phyloP scores from a whole-genome alignment of 129 eudicot genomes.

The sunflower (Helianthus annuus) region HanXRQr2.0-SUNRISE NC_035446.2:163253399-163253898 shows the following conservation, averaged over 20 bases:
- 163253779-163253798: too few relatives aligned
- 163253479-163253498: background rate
- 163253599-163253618: background rate
- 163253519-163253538: constrained; percentile 1
- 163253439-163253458: constrained; percentile 33
- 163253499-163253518: background rate
- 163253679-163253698: background rate
- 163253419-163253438: constrained; percentile 14
- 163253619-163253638: constrained; percentile 7
- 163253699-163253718: background rate
- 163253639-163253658: constrained; percentile 6
- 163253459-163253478: constrained; percentile 14
- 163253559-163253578: background rate
- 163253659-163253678: constrained; percentile 1
- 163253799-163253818: too few relatives aligned
- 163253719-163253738: too few relatives aligned
- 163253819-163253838: too few relatives aligned
- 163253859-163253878: too few relatives aligned
- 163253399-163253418: background rate
- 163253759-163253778: too few relatives aligned
- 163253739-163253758: too few relatives aligned
- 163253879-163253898: too few relatives aligned
- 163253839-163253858: too few relatives aligned
- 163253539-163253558: constrained; percentile 8
- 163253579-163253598: background rate